phyloP scores from a whole-genome alignment of 2,329 filamentous ascomycete genomes.

The Madurella fahalii region DNA sequence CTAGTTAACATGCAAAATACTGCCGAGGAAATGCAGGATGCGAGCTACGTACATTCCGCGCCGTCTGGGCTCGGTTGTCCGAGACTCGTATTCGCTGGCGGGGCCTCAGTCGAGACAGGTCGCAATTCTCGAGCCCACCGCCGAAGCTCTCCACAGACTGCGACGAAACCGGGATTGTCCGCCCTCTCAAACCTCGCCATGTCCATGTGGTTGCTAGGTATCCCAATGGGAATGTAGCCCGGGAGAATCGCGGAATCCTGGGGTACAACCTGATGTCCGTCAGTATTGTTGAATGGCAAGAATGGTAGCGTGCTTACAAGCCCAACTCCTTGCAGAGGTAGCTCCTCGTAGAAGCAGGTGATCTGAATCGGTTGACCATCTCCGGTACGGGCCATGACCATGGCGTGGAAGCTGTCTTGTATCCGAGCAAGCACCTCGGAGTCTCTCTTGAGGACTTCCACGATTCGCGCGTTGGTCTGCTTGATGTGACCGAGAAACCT shows the following conservation, averaged over 20 bases:
- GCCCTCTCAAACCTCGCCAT: conserved; percentile 25
- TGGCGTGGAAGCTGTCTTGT: conserved; percentile 29
- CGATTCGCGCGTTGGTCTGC: conserved; percentile 27
- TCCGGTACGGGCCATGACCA: conserved; percentile 24
- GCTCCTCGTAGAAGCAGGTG: conserved; percentile 29
- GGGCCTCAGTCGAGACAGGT: no score
- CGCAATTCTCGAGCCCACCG: conserved; percentile 12
- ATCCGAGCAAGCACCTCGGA: conserved; percentile 30
- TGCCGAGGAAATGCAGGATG: no score
- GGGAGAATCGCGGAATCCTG: conserved; percentile 28
- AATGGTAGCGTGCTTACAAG: conserved; percentile 12
- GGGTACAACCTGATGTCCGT: conserved; percentile 27
- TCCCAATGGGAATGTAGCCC: conserved; percentile 31
- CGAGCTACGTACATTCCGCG: no score
- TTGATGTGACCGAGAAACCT: conserved; percentile 28
- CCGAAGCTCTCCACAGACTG: conserved; percentile 25
- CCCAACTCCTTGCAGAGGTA: conserved; percentile 27
- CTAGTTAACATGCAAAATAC: no score
- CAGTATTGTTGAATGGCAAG: neutral
- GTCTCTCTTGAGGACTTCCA: conserved; percentile 25
- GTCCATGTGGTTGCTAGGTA: conserved; percentile 27
- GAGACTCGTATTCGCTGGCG: no score
- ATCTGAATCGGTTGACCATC: conserved; percentile 26
- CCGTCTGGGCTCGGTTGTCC: no score
- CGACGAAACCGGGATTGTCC: conserved; percentile 25